These are phyloP conservation scores for Fraxinus cuspidata DNA, from an alignment of 257 asterid species.

Conservation along the genomic window DNA sequence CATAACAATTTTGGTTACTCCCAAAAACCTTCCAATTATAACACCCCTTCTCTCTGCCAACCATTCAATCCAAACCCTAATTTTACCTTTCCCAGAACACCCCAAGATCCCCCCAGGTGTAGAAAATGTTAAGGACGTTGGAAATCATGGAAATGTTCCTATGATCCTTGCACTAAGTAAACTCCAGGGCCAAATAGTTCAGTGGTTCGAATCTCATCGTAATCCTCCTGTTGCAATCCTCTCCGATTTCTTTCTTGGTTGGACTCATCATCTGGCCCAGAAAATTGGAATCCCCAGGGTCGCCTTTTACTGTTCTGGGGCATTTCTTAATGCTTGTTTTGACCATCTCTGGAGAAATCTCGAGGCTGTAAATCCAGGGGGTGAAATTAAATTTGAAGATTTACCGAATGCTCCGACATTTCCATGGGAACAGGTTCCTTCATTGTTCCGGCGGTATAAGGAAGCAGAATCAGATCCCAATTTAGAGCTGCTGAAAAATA, in stretches of 20 bases:
- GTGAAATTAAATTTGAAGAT: conserved; percentile 34
- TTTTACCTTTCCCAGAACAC: conserved; percentile 64
- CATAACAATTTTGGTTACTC: conserved; percentile 64
- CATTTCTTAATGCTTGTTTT: conserved; percentile 28
- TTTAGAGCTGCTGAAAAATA: conserved; percentile 31
- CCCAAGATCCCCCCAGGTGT: conserved; percentile 63
- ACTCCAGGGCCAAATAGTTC: conserved; percentile 45
- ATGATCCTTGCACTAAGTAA: conserved; percentile 48
- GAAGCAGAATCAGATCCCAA: conserved; percentile 31
- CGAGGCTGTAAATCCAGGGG: conserved; percentile 20
- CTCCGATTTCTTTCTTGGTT: conserved; percentile 77
- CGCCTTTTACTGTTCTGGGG: conserved; percentile 44
- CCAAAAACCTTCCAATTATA: conserved; percentile 55
- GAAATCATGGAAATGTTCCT: conserved; percentile 55
- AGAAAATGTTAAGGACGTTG: conserved; percentile 67
- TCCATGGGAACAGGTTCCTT: conserved; percentile 44
- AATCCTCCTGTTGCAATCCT: conserved; percentile 62
- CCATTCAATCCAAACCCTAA: conserved; percentile 51
- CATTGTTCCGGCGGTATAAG: conserved; percentile 47
- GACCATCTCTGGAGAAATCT: conserved; percentile 37
- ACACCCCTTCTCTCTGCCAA: conserved; percentile 52
- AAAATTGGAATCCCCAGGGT: conserved; percentile 53
- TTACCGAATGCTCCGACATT: conserved; percentile 55
- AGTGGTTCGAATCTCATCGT: conserved; percentile 53
- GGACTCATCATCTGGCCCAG: conserved; percentile 57